phyloP scores from a whole-genome alignment of 192 early-diverging fungal species.

The Backusella morwellensis region DNA sequence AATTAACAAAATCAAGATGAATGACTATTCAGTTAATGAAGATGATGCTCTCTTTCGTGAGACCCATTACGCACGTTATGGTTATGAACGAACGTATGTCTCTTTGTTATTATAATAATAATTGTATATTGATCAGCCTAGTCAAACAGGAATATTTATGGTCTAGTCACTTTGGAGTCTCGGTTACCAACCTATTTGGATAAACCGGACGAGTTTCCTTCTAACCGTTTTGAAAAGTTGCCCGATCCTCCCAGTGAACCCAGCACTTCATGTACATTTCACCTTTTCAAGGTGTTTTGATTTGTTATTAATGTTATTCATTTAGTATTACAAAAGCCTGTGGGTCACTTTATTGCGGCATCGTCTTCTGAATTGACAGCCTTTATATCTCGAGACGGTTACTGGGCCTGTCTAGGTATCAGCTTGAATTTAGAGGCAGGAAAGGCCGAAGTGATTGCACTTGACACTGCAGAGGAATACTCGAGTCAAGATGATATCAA shows the following conservation, averaged over 20 bases:
- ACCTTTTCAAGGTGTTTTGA: neutral
- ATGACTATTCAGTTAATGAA: neutral
- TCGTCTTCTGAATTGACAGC: conserved; percentile 35
- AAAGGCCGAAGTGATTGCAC: conserved; percentile 36
- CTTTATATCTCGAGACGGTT: conserved; percentile 31
- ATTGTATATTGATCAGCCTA: neutral
- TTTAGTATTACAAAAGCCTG: conserved; percentile 3
- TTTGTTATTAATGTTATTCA: neutral
- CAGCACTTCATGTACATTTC: neutral
- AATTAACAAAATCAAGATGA: neutral
- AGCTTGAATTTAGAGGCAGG: conserved; percentile 30
- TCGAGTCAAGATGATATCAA: conserved; percentile 5
- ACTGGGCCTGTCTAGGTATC: conserved; percentile 35
- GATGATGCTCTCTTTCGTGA: conserved; percentile 31
- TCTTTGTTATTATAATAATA: neutral
- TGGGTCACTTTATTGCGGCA: conserved; percentile 29
- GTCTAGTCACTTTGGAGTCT: conserved; percentile 22
- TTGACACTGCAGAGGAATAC: conserved; percentile 30
- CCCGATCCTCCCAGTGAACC: conserved; percentile 19
- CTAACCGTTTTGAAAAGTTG: conserved; percentile 20
- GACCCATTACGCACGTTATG: conserved; percentile 34
- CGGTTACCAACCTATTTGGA: conserved; percentile 30
- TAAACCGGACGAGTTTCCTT: conserved; percentile 34
- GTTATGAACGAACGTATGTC: conserved; percentile 34
- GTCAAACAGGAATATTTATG: conserved; percentile 34